Evolutionary conservation across 169 alveolate genomes (phyloP).

Genomic region (Eimeria necatrix): DNA sequence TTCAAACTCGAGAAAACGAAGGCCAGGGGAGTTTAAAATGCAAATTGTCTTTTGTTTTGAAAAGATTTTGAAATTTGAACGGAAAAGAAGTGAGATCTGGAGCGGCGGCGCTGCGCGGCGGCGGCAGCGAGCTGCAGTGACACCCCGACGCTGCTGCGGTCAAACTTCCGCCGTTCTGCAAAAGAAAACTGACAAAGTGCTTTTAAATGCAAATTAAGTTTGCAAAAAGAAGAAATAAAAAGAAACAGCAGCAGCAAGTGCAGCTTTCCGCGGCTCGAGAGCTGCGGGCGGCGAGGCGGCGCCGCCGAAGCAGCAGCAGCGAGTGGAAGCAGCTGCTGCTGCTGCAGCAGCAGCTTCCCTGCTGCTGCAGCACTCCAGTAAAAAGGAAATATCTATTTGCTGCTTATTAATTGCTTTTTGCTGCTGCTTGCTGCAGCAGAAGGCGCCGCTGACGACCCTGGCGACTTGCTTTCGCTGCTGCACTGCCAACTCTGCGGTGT

Average conservation of each 20-base stretch:
- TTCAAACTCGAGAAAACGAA: neutral
- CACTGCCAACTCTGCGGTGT: constrained; percentile 22
- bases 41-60: neutral
- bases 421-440: neutral
- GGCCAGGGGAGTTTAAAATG: neutral
- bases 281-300: neutral
- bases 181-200: too few species aligned
- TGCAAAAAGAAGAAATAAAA: neutral
- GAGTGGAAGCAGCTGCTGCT: too few species aligned
- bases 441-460: neutral
- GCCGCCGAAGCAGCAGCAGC: constrained; percentile 13
- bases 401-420: neutral
- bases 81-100: neutral
- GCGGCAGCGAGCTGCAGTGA: too few species aligned
- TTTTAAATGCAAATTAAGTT: neutral
- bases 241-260: neutral
- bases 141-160: too few species aligned
- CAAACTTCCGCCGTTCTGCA: too few species aligned
- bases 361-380: too few species aligned
- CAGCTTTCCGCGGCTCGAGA: neutral
- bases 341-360: too few species aligned
- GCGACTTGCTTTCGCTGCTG: neutral
- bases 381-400: neutral
- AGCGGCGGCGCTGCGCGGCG: neutral
- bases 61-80: neutral